Conservation (phyloP, 768 basidiomycete species). For the Leucocoprinus leucothites region DNA sequence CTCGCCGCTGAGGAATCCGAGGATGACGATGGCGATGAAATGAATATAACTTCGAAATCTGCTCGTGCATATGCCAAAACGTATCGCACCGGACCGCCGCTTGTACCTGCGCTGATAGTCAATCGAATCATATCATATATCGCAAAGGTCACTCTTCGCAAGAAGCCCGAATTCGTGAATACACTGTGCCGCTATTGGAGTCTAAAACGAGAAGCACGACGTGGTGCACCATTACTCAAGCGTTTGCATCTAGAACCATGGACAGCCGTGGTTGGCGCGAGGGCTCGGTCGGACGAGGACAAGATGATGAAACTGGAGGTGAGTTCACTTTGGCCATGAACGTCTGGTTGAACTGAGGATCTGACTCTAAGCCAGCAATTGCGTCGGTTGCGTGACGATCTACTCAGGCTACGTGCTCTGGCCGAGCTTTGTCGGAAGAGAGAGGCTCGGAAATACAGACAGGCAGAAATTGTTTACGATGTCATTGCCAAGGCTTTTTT, state of each 20-base stretch:
- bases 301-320: constrained; percentile 82
- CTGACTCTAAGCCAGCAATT: constrained; percentile 37
- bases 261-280: constrained; percentile 73
- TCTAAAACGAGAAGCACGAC: constrained; percentile 87
- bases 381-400: constrained; percentile 66
- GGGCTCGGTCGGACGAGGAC: constrained; percentile 76
- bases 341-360: background rate
- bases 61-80: constrained; percentile 90
- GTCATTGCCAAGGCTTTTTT: constrained; percentile 65
- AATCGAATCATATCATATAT: constrained; percentile 77
- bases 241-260: constrained; percentile 94
- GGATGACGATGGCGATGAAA: constrained; percentile 32
- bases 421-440: constrained; percentile 70
- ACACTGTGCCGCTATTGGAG: constrained; percentile 94
- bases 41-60: constrained; percentile 51
- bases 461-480: constrained; percentile 63
- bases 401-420: constrained; percentile 68
- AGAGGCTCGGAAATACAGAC: constrained; percentile 75
- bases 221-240: constrained; percentile 93
- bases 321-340: constrained; percentile 18
- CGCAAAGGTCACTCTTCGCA: constrained; percentile 62
- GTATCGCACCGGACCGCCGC: constrained; percentile 89
- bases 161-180: constrained; percentile 74
- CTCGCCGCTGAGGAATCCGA: constrained; percentile 50
- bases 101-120: constrained; percentile 86